Base-by-base conservation (phyloP, 306 rosid species). In the Ammopiptanthus mongolicus region DNA sequence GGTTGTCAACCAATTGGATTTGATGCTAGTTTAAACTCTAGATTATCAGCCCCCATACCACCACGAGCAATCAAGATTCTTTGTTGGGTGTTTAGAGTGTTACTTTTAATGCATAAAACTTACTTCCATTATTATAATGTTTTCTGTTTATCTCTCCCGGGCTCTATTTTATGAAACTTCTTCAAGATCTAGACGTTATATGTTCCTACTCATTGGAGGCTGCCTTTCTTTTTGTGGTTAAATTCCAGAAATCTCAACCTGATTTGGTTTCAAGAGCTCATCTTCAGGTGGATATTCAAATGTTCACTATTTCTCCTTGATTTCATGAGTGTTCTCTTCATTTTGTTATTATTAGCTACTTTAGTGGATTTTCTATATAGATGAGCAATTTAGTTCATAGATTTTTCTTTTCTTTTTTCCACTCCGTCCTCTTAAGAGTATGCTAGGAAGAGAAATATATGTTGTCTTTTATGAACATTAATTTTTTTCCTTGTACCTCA, bases 191-290 rank as follows among this genome's bases (percentile, higher is more conserved):
- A 14, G 97, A 86, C 75, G 44, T 80, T 65, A 57, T 95, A 71
- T 95, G 97, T 77, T 86, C 97, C 69, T 84, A 63, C 84, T 72
- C 90, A 5, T 86, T 90, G 76, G 97, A 92, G 78, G 87, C 85
- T 84, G 87, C 85, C 73, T 75, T 95, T 80, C 91, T 80, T 79
- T 95, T 92, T 85, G 96, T 90, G 77, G 88, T 91, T 88, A 87
- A 86, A 64, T 91, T 95, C 75, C 98, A 91, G 84, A 95, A 95
- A 79, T 78, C 87, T 51, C 91, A 84, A 64, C 98, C 98, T 63
- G 97, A 92, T 92, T 84, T 95, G 87, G 93, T 95, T 63, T 88
- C 98, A 65, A 92, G 98, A 81, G 87, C 98, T 69, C 97, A 88
- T 87, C 97, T 95, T 68, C 98, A 95, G 97, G 98, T 91, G 69